Conservation (phyloP, 2,329 filamentous ascomycete species). For the Exophiala oligosperma region DNA sequence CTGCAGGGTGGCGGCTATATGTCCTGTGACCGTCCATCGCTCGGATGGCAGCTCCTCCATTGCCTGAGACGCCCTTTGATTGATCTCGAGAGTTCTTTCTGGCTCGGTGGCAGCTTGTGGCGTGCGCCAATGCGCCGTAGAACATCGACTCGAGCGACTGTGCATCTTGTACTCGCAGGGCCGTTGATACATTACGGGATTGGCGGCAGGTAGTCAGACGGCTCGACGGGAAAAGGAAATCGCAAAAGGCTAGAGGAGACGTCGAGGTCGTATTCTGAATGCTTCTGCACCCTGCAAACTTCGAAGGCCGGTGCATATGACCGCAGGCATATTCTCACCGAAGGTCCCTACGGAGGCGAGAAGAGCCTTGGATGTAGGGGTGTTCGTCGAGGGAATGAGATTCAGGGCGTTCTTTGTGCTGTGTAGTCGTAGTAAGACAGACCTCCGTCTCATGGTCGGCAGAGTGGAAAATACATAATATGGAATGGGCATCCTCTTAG, state of each 20-base stretch:
- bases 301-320: slow-evolving; percentile 23
- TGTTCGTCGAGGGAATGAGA: not conserved
- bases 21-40: not conserved
- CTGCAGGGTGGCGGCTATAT: not conserved
- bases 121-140: slow-evolving; percentile 7
- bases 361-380: not conserved
- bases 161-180: slow-evolving; percentile 2
- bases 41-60: not conserved
- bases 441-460: not conserved
- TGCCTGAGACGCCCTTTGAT: not conserved
- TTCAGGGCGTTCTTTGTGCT: too few relatives aligned
- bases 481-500: slow-evolving; percentile 3
- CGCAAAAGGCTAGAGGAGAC: slow-evolving; percentile 19
- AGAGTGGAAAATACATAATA: not conserved
- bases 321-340: slow-evolving; percentile 11
- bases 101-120: not conserved
- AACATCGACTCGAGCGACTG: slow-evolving; percentile 8
- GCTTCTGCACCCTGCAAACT: slow-evolving; percentile 21
- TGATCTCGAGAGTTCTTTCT: not conserved
- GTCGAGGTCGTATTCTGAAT: slow-evolving; percentile 21
- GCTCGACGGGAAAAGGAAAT: slow-evolving; percentile 23
- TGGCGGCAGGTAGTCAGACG: slow-evolving; percentile 26
- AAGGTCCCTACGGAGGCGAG: too few relatives aligned
- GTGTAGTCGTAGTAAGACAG: too few relatives aligned
- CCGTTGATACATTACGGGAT: slow-evolving; percentile 2